Evolutionary conservation across 1,139 yeast species (phyloP).

Genomic region (Geotrichum carabidarum): DNA sequence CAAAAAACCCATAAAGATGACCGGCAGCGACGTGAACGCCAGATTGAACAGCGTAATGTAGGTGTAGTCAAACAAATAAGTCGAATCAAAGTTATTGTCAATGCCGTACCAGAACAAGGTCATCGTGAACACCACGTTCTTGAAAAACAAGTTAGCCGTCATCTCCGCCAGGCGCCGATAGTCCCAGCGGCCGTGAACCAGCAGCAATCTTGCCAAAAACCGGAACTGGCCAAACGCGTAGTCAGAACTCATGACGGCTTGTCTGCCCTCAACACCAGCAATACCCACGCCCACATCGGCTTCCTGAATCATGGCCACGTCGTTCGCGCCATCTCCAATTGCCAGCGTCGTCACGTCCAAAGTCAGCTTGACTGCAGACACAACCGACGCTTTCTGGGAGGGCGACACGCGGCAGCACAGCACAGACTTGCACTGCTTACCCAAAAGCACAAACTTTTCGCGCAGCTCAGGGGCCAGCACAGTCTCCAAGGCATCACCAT

Average conservation of each 20-base stretch:
- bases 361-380: conserved; percentile 76
- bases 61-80: conserved; percentile 88
- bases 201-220: conserved; percentile 65
- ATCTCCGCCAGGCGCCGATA: conserved; percentile 86
- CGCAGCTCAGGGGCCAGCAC: conserved; percentile 54
- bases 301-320: conserved; percentile 97
- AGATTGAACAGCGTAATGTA: conserved; percentile 87
- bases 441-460: conserved; percentile 70
- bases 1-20: conserved; percentile 80
- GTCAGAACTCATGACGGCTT: conserved; percentile 96
- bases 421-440: conserved; percentile 92
- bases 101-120: conserved; percentile 93
- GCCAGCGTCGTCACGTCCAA: conserved; percentile 85
- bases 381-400: conserved; percentile 93
- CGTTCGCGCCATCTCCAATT: conserved; percentile 97
- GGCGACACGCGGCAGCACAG: conserved; percentile 96
- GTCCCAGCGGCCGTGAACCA: conserved; percentile 96
- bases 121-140: conserved; percentile 82
- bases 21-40: conserved; percentile 93
- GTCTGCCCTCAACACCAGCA: conserved; percentile 97
- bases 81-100: conserved; percentile 78
- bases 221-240: conserved; percentile 95
- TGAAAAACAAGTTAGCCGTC: conserved; percentile 91
- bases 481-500: conserved; percentile 83
- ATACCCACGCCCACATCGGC: conserved; percentile 98